Percentiles rank a stretch among this genome's conserved stretches.
phyloP scores from a whole-genome alignment of 768 basidiomycete genomes.

The Agaricus subrufescens region DNA sequence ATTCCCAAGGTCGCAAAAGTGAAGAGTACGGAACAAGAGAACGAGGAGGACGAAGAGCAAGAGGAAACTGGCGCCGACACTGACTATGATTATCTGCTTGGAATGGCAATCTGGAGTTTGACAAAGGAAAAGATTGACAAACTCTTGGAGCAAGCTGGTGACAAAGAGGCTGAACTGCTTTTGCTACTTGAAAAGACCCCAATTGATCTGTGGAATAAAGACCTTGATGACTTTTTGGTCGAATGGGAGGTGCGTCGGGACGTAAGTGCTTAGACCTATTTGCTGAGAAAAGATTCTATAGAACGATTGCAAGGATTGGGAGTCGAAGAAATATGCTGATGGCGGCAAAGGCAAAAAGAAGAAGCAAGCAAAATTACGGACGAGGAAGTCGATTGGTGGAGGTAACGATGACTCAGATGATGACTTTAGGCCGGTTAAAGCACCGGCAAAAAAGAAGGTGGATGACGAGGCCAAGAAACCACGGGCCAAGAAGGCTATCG shows the following conservation, averaged over 20 bases:
- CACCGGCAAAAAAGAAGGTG: conserved; percentile 32
- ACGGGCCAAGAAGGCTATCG: conserved; percentile 11
- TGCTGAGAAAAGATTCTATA: conserved; percentile 17
- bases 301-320: conserved; percentile 44
- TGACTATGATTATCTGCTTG: conserved; percentile 91
- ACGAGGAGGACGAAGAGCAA: conserved; percentile 48
- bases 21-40: conserved; percentile 51
- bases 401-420: conserved; percentile 33
- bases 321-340: conserved; percentile 33
- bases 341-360: conserved; percentile 40
- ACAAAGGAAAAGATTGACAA: conserved; percentile 94
- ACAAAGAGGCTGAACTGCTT: conserved; percentile 81
- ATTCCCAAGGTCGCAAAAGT: conserved; percentile 79
- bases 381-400: conserved; percentile 43
- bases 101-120: conserved; percentile 94
- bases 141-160: conserved; percentile 70
- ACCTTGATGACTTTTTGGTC: conserved; percentile 77
- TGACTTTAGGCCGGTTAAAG: conserved; percentile 46
- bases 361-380: conserved; percentile 42
- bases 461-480: conserved; percentile 15
- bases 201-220: conserved; percentile 83
- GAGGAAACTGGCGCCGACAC: conserved; percentile 32
- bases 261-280: not conserved
- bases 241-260: conserved; percentile 73
- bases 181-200: conserved; percentile 73